Evolutionary conservation across 2,329 filamentous ascomycete species (phyloP).

Genomic region (Paracamarosporium sp.): DNA sequence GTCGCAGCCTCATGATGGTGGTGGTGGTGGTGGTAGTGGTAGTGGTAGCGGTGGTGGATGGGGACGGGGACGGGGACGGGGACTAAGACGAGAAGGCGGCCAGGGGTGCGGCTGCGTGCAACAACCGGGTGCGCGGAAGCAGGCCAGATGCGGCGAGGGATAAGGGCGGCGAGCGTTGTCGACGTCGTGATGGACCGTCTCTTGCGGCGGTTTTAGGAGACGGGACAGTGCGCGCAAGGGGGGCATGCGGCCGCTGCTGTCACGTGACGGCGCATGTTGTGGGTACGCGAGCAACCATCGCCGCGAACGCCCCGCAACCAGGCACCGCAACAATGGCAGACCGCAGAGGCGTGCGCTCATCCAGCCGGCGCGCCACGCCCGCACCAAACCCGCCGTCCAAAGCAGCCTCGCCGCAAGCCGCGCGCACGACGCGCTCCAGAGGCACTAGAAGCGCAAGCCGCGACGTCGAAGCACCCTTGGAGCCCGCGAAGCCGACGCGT

Average conservation of each 20-base stretch:
- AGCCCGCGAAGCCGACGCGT: slow-evolving; percentile 27
- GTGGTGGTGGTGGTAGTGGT: too few species aligned
- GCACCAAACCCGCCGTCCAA: slow-evolving; percentile 35
- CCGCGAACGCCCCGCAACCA: background rate
- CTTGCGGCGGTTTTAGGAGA: slow-evolving; percentile 20
- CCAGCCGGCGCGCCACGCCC: slow-evolving; percentile 42
- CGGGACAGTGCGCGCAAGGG: slow-evolving; percentile 14
- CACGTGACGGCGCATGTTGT: too few species aligned
- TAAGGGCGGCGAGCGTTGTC: too few species aligned
- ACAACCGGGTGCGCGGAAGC: slow-evolving; percentile 10
- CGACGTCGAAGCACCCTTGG: slow-evolving; percentile 35
- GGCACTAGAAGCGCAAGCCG: slow-evolving; percentile 49
- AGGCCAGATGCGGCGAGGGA: slow-evolving; percentile 13
- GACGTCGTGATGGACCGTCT: too few species aligned
- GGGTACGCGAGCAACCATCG: background rate
- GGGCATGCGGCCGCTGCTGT: background rate
- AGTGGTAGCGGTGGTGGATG: too few species aligned
- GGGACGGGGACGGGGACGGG: background rate
- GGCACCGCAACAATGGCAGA: slow-evolving; percentile 37
- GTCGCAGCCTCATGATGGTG: slow-evolving; percentile 65
- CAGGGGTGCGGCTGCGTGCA: slow-evolving; percentile 11
- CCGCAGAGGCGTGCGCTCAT: slow-evolving; percentile 37
- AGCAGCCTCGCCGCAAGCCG: slow-evolving; percentile 22
- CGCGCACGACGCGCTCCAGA: slow-evolving; percentile 35
- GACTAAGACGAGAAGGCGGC: slow-evolving; percentile 7